Evolutionary conservation across 768 basidiomycete species (phyloP).

Genomic region (Lanmaoa rubissima): DNA sequence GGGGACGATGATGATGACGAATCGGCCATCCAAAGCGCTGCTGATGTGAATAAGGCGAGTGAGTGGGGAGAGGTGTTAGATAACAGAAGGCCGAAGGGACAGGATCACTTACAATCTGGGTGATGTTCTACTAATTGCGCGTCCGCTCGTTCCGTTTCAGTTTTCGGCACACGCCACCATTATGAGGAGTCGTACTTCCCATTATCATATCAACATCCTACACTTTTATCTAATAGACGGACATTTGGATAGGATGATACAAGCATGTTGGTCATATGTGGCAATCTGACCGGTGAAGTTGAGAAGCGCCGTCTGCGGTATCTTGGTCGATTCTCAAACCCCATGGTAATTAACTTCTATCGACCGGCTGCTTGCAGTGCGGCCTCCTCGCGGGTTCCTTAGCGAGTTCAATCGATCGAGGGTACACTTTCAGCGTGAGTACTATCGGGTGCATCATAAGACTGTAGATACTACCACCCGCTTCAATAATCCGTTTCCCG

Average conservation of each 20-base stretch:
- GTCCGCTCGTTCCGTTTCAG: conserved; percentile 9
- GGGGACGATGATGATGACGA: conserved; percentile 20
- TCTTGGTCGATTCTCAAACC: conserved; percentile 12
- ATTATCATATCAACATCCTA: conserved; percentile 22
- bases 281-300: conserved; percentile 20
- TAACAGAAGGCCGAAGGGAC: conserved; percentile 14
- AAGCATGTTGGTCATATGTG: conserved; percentile 26
- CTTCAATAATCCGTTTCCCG: background rate
- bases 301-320: conserved; percentile 14
- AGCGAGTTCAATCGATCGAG: conserved; percentile 14
- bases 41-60: conserved; percentile 2
- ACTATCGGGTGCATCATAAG: background rate
- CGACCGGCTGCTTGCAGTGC: conserved; percentile 29
- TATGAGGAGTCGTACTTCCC: conserved; percentile 26
- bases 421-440: background rate
- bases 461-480: background rate
- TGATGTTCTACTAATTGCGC: conserved; percentile 15
- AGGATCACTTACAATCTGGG: conserved; percentile 22
- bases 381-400: conserved; percentile 28
- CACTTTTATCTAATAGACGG: conserved; percentile 37
- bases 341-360: conserved; percentile 24
- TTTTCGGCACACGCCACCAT: conserved; percentile 8
- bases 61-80: conserved; percentile 22
- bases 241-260: conserved; percentile 33
- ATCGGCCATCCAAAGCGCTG: background rate